These are phyloP conservation scores for Plectosphaerella sp. DNA, from an alignment of 2,329 filamentous ascomycete genomes.

Conservation along the genomic window DNA sequence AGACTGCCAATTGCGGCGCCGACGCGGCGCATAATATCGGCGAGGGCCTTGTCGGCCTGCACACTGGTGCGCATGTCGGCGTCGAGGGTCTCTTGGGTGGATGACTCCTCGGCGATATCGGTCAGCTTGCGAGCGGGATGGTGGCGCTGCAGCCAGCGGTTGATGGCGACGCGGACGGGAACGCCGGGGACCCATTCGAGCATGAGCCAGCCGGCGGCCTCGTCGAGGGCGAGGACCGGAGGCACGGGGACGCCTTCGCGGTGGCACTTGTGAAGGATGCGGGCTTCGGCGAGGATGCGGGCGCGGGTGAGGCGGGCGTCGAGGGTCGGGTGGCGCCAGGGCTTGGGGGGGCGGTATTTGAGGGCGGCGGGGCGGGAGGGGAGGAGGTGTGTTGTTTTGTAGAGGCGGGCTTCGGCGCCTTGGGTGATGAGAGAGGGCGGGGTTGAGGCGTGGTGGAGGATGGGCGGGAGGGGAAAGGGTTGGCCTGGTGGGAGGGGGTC, in stretches of 20 bases:
- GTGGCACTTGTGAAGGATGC: constrained; percentile 74
- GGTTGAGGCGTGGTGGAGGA: constrained; percentile 58
- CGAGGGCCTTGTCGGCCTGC: constrained; percentile 44
- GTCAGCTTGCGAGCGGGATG: constrained; percentile 19
- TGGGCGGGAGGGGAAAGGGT: constrained; percentile 52
- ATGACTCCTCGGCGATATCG: too few relatives aligned
- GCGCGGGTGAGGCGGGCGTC: constrained; percentile 83
- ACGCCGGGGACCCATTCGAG: constrained; percentile 80
- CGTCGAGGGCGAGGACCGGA: constrained; percentile 67
- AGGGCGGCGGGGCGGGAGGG: constrained; percentile 68
- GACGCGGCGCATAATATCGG: constrained; percentile 63
- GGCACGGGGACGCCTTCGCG: constrained; percentile 80
- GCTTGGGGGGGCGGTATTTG: constrained; percentile 87
- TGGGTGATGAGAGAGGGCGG: constrained; percentile 74
- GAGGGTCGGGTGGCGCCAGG: constrained; percentile 86
- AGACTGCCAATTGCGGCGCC: constrained; percentile 68
- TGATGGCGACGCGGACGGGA: constrained; percentile 66
- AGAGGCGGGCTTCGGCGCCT: constrained; percentile 93
- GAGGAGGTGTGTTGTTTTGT: constrained; percentile 75
- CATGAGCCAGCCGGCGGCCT: constrained; percentile 66
- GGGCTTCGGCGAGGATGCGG: constrained; percentile 82
- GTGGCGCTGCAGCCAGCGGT: constrained; percentile 57
- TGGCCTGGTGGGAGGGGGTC: background rate
- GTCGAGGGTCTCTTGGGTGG: too few relatives aligned
- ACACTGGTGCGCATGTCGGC: background rate